Evolutionary conservation across 129 eudicot genomes (phyloP), one percentile per base, ranked within the genome.

Genomic region (Oenanthe sinensis): DNA sequence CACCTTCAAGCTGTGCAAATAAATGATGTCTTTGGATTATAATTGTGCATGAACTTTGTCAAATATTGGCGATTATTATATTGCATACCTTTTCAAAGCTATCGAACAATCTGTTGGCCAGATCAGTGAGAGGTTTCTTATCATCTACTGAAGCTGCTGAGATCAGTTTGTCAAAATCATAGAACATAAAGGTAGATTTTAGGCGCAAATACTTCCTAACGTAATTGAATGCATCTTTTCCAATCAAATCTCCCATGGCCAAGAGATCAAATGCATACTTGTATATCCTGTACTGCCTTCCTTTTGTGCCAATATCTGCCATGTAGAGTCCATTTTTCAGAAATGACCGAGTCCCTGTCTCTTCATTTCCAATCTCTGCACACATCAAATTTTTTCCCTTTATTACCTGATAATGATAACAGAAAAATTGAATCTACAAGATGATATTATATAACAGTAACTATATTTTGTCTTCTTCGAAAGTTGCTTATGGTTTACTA

Each of bases 111-210:
- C 97, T 87, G 50, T 94, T 91, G 15, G 98, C 98, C 44, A 94
- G 93, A 79, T 91, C 87, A 5, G 86, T 81, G 14, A 94, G 93
- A 40, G 96, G 87, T 37, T 87, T 86, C 92, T 91, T 94, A 52
- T 90, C 96, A 40, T 39, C 5, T 39, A 39, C 5, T 39, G 42
- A 39, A 26, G 98, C 91, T 36, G 93, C 96, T 4, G 93, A 74
- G 77, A 94, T 94, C 36, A 94, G 81, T 78, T 91, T 88, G 83
- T 94, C 98, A 48, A 91, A 94, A 83, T 94, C 98, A 49, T 77
- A 91, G 81, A 90, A 94, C 98, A 91, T 91, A 79, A 91, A 85
- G 3, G 97, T 88, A 13, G 90, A 89, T 85, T 91, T 94, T 5
- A 88, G 80, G 12, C 92, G 87, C 44, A 91, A 86, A 80, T 90